Evolutionary conservation across 2,329 filamentous ascomycete genomes (phyloP).

Genomic region (Chalara sp.): DNA sequence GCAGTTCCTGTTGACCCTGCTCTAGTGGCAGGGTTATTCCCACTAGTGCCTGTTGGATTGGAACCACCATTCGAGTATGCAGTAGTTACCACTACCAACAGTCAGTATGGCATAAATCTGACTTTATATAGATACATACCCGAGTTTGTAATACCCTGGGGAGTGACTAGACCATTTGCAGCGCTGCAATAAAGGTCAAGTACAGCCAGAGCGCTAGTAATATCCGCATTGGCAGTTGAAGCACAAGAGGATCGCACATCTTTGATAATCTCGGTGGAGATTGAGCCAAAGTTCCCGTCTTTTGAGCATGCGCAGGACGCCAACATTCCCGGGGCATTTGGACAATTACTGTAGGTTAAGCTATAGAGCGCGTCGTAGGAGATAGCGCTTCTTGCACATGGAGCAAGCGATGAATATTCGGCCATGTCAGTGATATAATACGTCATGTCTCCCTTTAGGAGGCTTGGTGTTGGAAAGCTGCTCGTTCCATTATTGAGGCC

Average conservation of each 20-base stretch:
- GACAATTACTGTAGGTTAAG: slow-evolving; percentile 2
- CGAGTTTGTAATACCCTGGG: slow-evolving; percentile 6
- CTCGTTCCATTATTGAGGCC: no score
- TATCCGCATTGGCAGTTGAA: slow-evolving; percentile 9
- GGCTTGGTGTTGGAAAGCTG: no score
- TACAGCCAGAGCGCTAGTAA: slow-evolving; percentile 7
- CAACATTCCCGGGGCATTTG: slow-evolving; percentile 4
- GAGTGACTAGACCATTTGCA: slow-evolving; percentile 10
- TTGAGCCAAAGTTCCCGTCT: slow-evolving; percentile 7
- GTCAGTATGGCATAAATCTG: not conserved
- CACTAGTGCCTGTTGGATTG: not conserved
- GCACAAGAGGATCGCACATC: slow-evolving; percentile 5
- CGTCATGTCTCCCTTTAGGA: no score
- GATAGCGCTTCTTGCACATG: no score
- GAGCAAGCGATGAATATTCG: no score
- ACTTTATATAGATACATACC: not conserved
- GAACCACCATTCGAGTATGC: not conserved
- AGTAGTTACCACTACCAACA: not conserved
- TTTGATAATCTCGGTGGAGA: slow-evolving; percentile 4
- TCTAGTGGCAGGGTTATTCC: not conserved
- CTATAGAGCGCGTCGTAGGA: not conserved
- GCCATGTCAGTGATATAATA: no score
- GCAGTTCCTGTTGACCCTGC: not conserved
- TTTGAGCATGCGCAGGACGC: slow-evolving; percentile 13
- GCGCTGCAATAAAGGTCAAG: slow-evolving; percentile 14